Evolutionary conservation across 306 rosid species (phyloP), one percentile per base, ranked within the genome.

Genomic region (Crotalaria pallida): DNA sequence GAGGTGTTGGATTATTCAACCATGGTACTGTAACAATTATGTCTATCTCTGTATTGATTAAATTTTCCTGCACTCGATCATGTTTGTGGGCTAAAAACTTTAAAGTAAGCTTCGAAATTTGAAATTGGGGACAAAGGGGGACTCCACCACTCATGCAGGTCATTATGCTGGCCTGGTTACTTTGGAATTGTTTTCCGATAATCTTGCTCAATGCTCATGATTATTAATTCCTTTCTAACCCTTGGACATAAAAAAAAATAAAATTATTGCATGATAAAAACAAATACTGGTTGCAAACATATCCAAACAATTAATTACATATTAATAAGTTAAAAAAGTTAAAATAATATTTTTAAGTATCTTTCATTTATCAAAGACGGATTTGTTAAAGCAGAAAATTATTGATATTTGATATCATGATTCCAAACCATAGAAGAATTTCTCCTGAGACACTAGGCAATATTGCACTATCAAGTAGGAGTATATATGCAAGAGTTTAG

Each of bases 101-200:
- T 47, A 73, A 73, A 67, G 53, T 72, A 50, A 40, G 49, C 81
- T 75, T 75, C 49, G 74, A 63, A 69, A 17, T 63, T 43, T 59
- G 83, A 19, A 73, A 64, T 40, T 40, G 7, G 78, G 65, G 19
- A 38, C 43, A 71, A 9, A 50, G 51, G 7, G 72, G 76, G 76
- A 27, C 71, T 43, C 60, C 61, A 67, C 82, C n/a, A 61, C 16
- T 65, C 80, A 69, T 67, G 79, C 82, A 72, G 53, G 65, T 61
- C 69, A 59, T 81, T 17, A 72, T 66, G 41, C 10, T 41, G 13
- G 3, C n/a, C n/a, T n/a, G n/a, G 27, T 24, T 65, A 49, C 50
- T 36, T 58, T 34, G 31, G 70, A 58, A 50, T 65, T 41, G 33
- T 18, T 9, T 23, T 43, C 79, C 67, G 29, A n/a, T 59, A 50